These are phyloP conservation scores for Vaccinium vitisidaea DNA, from an alignment of 148 eudicot species.

Conservation along the genomic window DNA sequence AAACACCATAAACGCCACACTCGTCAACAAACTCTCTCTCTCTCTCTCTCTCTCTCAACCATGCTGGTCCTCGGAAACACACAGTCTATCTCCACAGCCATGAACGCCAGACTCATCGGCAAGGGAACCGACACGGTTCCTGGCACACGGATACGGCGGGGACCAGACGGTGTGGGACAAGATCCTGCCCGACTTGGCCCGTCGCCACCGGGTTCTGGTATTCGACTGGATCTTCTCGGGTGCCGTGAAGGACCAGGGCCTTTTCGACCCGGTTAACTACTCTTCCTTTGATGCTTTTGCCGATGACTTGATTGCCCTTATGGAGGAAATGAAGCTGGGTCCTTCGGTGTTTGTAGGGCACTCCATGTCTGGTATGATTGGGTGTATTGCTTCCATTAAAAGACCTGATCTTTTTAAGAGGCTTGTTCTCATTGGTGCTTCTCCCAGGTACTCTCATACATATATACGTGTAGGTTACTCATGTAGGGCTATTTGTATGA, in stretches of 20 bases:
- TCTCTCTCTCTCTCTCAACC: constrained; percentile 1
- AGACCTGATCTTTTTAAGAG: constrained; percentile 71
- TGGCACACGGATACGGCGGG: constrained; percentile 80
- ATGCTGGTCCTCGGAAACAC: constrained; percentile 52
- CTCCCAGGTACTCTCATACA: constrained; percentile 47
- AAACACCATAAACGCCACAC: background rate
- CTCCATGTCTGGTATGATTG: constrained; percentile 86
- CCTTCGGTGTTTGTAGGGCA: constrained; percentile 67
- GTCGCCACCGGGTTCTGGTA: constrained; percentile 40
- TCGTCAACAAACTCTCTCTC: background rate
- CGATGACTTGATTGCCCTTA: constrained; percentile 60
- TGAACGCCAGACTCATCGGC: constrained; percentile 68
- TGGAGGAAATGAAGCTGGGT: constrained; percentile 64
- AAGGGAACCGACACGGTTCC: constrained; percentile 53
- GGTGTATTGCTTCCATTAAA: constrained; percentile 81
- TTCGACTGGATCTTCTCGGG: constrained; percentile 86
- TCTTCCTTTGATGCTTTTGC: constrained; percentile 58
- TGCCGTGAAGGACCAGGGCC: constrained; percentile 22
- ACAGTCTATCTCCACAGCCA: constrained; percentile 43
- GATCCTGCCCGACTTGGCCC: constrained; percentile 43
- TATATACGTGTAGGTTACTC: too few relatives aligned
- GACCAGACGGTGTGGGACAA: constrained; percentile 87
- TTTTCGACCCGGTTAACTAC: constrained; percentile 50
- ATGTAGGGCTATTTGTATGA: too few relatives aligned
- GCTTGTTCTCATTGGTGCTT: constrained; percentile 72